Conservation (phyloP, 108 stramenopile species). For the Craspedostauros australis region DNA sequence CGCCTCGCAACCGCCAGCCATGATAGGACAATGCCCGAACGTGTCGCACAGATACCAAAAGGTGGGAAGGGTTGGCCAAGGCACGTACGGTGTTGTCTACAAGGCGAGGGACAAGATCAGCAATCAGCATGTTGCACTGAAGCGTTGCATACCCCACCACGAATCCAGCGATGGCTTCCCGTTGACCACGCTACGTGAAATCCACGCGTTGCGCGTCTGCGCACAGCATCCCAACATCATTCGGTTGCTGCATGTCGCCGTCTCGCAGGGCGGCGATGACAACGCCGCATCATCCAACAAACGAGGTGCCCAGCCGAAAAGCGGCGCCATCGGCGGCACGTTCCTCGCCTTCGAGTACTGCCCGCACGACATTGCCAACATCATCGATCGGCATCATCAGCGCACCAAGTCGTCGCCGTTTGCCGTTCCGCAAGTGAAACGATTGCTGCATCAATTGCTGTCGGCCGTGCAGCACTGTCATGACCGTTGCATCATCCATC, state of each 20-base stretch:
- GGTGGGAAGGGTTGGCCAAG: slow-evolving; percentile 92
- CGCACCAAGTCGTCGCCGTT: slow-evolving; percentile 45
- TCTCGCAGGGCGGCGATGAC: slow-evolving; percentile 17
- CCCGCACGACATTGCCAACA: slow-evolving; percentile 55
- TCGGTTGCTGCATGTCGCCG: slow-evolving; percentile 47
- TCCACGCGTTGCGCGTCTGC: slow-evolving; percentile 47
- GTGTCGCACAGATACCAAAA: slow-evolving; percentile 83
- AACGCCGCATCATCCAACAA: background rate
- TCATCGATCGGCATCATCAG: slow-evolving; percentile 50
- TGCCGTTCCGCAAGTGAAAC: slow-evolving; percentile 48
- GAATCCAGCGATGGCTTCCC: slow-evolving; percentile 83
- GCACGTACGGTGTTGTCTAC: slow-evolving; percentile 98
- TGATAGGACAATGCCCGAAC: slow-evolving; percentile 46
- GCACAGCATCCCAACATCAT: slow-evolving; percentile 56
- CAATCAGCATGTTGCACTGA: slow-evolving; percentile 57
- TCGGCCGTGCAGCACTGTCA: slow-evolving; percentile 63
- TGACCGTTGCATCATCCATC: slow-evolving; percentile 54
- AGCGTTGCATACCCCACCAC: slow-evolving; percentile 76
- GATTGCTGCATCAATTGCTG: slow-evolving; percentile 52
- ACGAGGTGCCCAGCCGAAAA: slow-evolving; percentile 6
- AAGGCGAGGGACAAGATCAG: slow-evolving; percentile 70
- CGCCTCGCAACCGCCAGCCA: slow-evolving; percentile 2
- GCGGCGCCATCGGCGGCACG: slow-evolving; percentile 49
- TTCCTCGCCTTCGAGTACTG: slow-evolving; percentile 84
- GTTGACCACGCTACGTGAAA: slow-evolving; percentile 73